Base-by-base conservation (phyloP, 257 asterid species). In the Nicotiana sylvestris region DNA sequence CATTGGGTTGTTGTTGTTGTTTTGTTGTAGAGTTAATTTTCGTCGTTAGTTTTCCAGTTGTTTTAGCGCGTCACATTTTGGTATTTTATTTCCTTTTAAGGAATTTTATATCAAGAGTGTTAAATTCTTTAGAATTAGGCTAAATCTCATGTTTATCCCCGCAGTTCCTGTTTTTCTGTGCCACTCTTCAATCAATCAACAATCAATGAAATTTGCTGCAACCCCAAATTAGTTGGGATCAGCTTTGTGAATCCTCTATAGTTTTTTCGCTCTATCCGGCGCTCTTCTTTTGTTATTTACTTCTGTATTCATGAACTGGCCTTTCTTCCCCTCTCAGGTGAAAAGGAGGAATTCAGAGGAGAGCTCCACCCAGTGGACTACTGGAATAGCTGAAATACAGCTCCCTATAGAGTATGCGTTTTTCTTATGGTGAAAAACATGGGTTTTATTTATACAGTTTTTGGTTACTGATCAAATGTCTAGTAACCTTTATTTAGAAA, bases 341-440 rank as follows among this genome's bases (percentile, higher is more conserved):
- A 94, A 90, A 92, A 91, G 88, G 88, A 93, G 98, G 85, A 94
- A 88, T 83, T 92, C 99, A 66, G 94, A 90, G 81, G 99, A 96
- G 84, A 93, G 93, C 90, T 94, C 99, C 81, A 96, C 99, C 39
- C 99, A 96, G 87, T 96, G 99, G 99, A 96, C 99, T 32, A 96
- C 99, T 13, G 99, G 99, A 82, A 96, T 96, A 78, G 98, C 99
- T 68, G 99, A 96, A 91, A 82, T 96, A 81, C 99, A 96, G 88
- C 98, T 96, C 85, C 98, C 99, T 12, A 94, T 96, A 83, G 99
- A 96, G 99, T 96, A 93, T 29, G 93, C 4, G 2, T 76, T 74
- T 51, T 51, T 76, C 80, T 27, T 29, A 51, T 51, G 65, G 62
- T 76, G 80, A 13, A 53, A 25, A 29, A 76, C 29, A 51, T 29